phyloP scores from a whole-genome alignment of 345 rosid genomes.

The Adansonia digitata region DNA sequence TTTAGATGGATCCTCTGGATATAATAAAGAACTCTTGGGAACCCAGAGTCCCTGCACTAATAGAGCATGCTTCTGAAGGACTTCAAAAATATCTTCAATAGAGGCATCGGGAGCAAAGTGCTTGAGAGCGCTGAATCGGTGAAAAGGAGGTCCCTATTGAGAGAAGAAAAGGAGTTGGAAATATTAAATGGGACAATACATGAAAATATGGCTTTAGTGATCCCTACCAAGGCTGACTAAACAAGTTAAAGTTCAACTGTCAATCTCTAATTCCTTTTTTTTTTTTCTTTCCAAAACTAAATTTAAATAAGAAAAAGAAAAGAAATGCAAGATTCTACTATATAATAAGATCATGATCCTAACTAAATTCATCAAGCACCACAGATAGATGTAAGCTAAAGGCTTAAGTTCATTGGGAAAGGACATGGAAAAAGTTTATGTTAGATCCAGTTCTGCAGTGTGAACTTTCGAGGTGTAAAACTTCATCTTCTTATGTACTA shows the following conservation, averaged over 20 bases:
- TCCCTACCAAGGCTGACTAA: background rate
- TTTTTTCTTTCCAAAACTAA: background rate
- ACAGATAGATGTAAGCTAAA: background rate
- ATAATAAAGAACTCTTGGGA: conserved; percentile 45
- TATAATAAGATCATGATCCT: conserved; percentile 5
- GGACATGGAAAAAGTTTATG: background rate
- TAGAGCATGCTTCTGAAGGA: conserved; percentile 51
- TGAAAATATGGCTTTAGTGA: background rate
- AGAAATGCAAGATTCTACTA: background rate
- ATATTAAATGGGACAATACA: conserved; percentile 15
- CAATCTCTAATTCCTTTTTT: background rate
- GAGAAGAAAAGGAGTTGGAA: conserved; percentile 1
- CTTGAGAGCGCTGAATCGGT: conserved; percentile 58
- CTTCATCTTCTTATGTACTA: background rate
- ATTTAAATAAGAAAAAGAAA: background rate
- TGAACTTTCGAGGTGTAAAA: background rate
- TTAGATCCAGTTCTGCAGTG: background rate
- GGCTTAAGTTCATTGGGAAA: background rate
- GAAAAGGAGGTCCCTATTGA: conserved; percentile 50
- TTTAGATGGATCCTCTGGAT: conserved; percentile 1
- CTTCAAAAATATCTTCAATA: conserved; percentile 42
- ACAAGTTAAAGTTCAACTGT: background rate
- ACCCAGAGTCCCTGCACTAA: conserved; percentile 91
- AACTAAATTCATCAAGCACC: background rate
- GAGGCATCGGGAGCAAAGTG: conserved; percentile 51